Conservation (phyloP, 352 stramenopile genomes). For the Globisporangium radiosum region DNA sequence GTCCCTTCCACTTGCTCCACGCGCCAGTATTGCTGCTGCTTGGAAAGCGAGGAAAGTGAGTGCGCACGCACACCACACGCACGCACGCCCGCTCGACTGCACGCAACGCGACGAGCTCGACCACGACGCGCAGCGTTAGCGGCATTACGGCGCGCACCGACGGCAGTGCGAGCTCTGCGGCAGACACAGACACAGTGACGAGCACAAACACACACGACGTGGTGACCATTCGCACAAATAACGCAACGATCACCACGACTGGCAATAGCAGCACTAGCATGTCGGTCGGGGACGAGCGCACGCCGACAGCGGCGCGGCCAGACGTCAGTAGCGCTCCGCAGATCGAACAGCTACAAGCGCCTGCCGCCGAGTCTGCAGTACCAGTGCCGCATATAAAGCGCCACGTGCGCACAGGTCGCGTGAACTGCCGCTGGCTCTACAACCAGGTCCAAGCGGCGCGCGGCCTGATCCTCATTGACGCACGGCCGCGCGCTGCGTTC, state of each 20-base stretch:
- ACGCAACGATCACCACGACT: background rate
- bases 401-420: conserved; percentile 49
- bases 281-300: conserved; percentile 32
- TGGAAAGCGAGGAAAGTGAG: background rate
- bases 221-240: background rate
- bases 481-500: conserved; percentile 37
- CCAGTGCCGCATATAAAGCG: conserved; percentile 21
- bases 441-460: conserved; percentile 75
- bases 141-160: conserved; percentile 8
- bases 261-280: conserved; percentile 11
- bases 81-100: background rate
- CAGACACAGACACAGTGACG: background rate
- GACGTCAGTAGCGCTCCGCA: background rate
- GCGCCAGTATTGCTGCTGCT: background rate
- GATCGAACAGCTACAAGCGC: no score
- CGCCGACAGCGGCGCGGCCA: background rate
- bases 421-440: conserved; percentile 81
- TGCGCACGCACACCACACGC: background rate
- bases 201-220: conserved; percentile 2
- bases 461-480: conserved; percentile 76
- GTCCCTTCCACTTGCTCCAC: background rate
- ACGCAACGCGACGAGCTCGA: conserved; percentile 9
- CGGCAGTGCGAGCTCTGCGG: conserved; percentile 4
- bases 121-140: conserved; percentile 6
- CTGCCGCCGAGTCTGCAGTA: no score